Base-by-base conservation (phyloP, 371 early-diverging fungal genomes). In the Haplosporangium sp. region DNA sequence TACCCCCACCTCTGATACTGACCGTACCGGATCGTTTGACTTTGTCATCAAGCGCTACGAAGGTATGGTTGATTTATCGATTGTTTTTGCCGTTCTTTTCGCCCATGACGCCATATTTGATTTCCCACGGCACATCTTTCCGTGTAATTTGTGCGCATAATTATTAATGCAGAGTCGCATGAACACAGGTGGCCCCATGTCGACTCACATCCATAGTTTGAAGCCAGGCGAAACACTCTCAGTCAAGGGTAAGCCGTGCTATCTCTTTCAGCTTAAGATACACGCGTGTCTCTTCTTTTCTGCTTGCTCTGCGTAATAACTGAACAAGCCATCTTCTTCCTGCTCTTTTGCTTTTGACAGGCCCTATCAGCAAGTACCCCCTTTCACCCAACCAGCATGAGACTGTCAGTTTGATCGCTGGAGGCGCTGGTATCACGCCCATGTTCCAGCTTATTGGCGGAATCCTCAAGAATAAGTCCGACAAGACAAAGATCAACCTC, bases 381-480 rank as follows among this genome's bases (percentile, higher is more conserved):
- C 93, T 95, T 86, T 84, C 86, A 62, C 81, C 91, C 41, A 93
- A 93, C 77, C 88, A 90, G 68, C 87, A 90, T 61, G 84, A 90
- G 64, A 82, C 95, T 69, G 87, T 98, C 29, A 96, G 93, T 46
- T 86, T 99, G 89, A 87, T 93, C 62, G 89, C 90, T 36, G 97
- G 98, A 63, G 99, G 99, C 45, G 92, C 98, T 41, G 97, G 97
- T 60, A 93, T 97, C 72, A 95, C 98, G 5, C 98, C 98, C 56
- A 96, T 96, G 95, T 43, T 76, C 61, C 77, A 76, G 86, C 64
- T 94, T 18, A 86, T 93, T 59, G 87, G 87, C 74, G 83, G 87
- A 48, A 86, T 94, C 41, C 86, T 94, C 62, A 73, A 83, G 46
- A 87, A 93, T 76, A 91, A 94, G 13, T 81, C 82, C 10, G 94